Percentiles rank a stretch among this genome's conserved stretches.
These are phyloP conservation scores for Cercospora sojina DNA, from an alignment of 2,329 filamentous ascomycete genomes.

Conservation along the genomic window DNA sequence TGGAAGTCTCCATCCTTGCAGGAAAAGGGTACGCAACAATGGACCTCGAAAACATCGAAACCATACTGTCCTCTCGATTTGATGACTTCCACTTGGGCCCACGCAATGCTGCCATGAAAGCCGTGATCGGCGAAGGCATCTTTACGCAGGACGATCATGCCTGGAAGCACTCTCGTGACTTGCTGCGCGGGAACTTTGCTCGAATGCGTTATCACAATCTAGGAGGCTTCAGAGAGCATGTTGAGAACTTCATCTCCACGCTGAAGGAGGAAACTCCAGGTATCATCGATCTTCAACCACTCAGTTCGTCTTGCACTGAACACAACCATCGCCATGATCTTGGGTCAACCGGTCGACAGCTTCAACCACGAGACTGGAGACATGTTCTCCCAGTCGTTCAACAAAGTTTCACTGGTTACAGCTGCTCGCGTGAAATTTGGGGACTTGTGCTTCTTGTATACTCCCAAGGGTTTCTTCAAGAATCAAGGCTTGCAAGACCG, in stretches of 20 bases:
- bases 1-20: neutral
- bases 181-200: neutral
- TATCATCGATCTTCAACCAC: neutral
- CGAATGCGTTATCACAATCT: neutral
- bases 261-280: neutral
- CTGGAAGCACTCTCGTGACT: neutral
- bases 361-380: neutral
- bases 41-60: neutral
- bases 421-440: neutral
- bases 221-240: neutral
- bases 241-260: neutral
- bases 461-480: neutral
- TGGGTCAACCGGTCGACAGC: neutral
- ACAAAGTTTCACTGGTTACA: neutral
- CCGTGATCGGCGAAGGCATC: neutral
- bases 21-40: neutral
- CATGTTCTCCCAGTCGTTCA: neutral
- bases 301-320: neutral
- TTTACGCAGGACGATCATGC: neutral
- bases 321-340: neutral
- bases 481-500: neutral
- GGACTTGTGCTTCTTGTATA: neutral
- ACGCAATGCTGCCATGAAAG: neutral
- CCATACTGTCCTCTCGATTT: neutral
- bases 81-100: neutral